Evolutionary conservation across 2,329 filamentous ascomycete species (phyloP).

Genomic region (Cadophora luteo-olivacea): DNA sequence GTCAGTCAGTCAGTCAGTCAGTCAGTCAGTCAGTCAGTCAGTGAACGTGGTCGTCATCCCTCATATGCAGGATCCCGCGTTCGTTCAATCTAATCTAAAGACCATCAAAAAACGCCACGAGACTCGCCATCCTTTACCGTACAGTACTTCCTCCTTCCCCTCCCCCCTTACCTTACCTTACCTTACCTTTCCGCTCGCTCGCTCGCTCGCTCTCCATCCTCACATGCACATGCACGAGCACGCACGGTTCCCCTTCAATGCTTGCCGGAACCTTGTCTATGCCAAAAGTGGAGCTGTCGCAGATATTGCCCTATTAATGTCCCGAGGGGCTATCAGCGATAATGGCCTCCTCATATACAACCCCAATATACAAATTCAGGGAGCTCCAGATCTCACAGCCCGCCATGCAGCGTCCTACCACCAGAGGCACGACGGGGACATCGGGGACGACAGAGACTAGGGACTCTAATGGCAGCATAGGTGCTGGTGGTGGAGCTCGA

Average conservation of each 20-base stretch:
- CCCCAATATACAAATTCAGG: slow-evolving; percentile 20
- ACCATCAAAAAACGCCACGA: slow-evolving; percentile 11
- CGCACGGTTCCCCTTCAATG: slow-evolving; percentile 16
- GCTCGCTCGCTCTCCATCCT: background rate
- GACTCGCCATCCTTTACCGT: background rate
- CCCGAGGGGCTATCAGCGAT: slow-evolving; percentile 11
- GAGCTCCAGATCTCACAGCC: slow-evolving; percentile 10
- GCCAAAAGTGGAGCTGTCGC: slow-evolving; percentile 25
- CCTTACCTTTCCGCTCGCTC: background rate
- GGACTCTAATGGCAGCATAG: slow-evolving; percentile 43
- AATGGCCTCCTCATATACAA: slow-evolving; percentile 25
- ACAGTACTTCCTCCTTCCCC: background rate
- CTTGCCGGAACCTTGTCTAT: slow-evolving; percentile 22
- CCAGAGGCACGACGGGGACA: slow-evolving; percentile 35
- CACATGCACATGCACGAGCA: slow-evolving; percentile 20
- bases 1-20: slow-evolving; percentile 7
- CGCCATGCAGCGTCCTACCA: slow-evolving; percentile 36
- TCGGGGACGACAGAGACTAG: slow-evolving; percentile 36
- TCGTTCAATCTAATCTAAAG: background rate
- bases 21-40: background rate
- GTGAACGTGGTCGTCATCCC: slow-evolving; percentile 12
- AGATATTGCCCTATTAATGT: slow-evolving; percentile 21
- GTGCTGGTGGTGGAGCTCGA: slow-evolving; percentile 40
- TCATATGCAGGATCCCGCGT: slow-evolving; percentile 10
- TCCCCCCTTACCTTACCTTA: background rate